These are phyloP conservation scores for Amesomyces nigricolor DNA, from an alignment of 2,329 filamentous ascomycete genomes.

Conservation along the genomic window DNA sequence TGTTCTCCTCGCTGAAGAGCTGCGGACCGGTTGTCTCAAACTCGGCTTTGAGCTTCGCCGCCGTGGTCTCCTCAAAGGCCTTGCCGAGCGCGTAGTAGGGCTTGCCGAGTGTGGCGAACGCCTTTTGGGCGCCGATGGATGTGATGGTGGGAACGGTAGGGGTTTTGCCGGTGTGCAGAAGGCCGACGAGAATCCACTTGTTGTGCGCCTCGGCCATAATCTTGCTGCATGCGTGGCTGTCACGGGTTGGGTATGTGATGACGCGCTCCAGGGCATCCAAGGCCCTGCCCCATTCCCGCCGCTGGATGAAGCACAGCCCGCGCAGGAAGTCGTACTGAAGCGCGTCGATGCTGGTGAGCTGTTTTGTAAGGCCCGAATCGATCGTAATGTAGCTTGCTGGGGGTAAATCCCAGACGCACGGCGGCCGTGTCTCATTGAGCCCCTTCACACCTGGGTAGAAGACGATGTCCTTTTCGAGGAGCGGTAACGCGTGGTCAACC, in stretches of 20 bases:
- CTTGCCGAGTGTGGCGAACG: conserved; percentile 54
- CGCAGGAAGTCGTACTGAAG: conserved; percentile 63
- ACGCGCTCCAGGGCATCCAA: conserved; percentile 57
- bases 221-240: conserved; percentile 56
- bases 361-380: conserved; percentile 51
- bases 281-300: conserved; percentile 58
- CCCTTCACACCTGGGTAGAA: conserved; percentile 52
- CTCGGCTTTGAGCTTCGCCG: conserved; percentile 50
- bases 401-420: conserved; percentile 43
- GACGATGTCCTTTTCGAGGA: conserved; percentile 61
- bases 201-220: conserved; percentile 88
- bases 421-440: conserved; percentile 33
- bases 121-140: conserved; percentile 46
- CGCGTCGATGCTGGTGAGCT: conserved; percentile 47
- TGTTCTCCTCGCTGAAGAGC: conserved; percentile 67
- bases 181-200: conserved; percentile 75
- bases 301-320: conserved; percentile 59
- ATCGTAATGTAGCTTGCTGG: conserved; percentile 54
- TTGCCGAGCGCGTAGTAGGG: conserved; percentile 66
- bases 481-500: conserved; percentile 50
- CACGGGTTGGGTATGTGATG: conserved; percentile 61
- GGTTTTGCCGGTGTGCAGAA: conserved; percentile 63
- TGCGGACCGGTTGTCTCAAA: conserved; percentile 47
- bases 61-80: conserved; percentile 55
- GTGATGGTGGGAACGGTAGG: conserved; percentile 52